Conservation (phyloP, 1,139 yeast species). For the Williopsis jadinii region DNA sequence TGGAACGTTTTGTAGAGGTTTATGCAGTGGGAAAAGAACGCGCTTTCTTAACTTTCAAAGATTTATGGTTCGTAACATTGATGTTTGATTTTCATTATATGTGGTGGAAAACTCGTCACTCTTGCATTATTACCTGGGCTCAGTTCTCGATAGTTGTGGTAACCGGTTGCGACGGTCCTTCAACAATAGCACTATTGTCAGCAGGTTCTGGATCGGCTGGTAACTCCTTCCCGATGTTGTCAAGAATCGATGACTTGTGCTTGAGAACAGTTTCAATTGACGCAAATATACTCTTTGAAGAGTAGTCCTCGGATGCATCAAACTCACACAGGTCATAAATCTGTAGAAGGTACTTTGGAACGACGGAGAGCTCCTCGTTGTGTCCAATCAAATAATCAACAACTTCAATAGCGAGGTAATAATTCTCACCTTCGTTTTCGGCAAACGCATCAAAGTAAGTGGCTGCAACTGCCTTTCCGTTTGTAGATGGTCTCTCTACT, state of each 20-base stretch:
- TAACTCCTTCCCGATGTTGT: conserved; percentile 7
- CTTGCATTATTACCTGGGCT: not conserved
- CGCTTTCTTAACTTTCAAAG: no score
- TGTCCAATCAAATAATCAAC: conserved; percentile 78
- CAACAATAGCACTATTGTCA: conserved; percentile 6
- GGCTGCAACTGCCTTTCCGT: conserved; percentile 20
- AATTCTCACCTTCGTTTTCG: conserved; percentile 61
- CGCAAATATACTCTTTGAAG: conserved; percentile 22
- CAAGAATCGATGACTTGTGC: conserved; percentile 10
- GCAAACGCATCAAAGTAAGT: conserved; percentile 32
- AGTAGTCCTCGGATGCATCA: conserved; percentile 10
- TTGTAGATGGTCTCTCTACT: conserved; percentile 20
- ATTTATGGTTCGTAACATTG: no score
- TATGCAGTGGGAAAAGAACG: no score
- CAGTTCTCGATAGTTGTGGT: conserved; percentile 9
- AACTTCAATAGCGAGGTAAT: conserved; percentile 87
- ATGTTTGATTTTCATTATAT: not conserved
- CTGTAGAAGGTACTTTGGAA: conserved; percentile 51
- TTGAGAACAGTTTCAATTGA: conserved; percentile 16
- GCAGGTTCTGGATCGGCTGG: no score
- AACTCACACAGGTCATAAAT: conserved; percentile 14
- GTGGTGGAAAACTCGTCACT: not conserved
- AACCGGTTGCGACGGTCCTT: conserved; percentile 12
- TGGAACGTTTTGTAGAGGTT: no score
- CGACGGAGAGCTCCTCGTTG: conserved; percentile 72